These are phyloP conservation scores for Phytopythium chamaehyphon DNA, from an alignment of 352 stramenopile genomes.

Conservation along the genomic window DNA sequence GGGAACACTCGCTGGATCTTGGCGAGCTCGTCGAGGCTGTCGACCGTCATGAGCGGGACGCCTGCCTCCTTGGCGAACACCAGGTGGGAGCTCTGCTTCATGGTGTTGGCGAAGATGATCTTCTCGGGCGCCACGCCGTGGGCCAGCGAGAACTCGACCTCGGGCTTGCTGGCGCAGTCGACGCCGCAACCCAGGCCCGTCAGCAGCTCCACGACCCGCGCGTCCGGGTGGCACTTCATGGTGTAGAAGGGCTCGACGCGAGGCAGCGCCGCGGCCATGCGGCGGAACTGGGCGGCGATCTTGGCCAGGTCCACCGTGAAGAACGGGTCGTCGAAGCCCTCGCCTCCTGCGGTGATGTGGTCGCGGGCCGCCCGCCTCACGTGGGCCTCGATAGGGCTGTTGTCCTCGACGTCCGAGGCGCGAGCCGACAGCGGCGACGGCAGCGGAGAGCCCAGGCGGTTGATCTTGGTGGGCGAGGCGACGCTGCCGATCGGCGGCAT, in stretches of 20 bases:
- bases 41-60: constrained; percentile 81
- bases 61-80: constrained; percentile 46
- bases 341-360: constrained; percentile 1
- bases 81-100: constrained; percentile 79
- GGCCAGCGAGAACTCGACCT: constrained; percentile 66
- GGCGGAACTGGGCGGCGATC: constrained; percentile 42
- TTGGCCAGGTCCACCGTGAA: constrained; percentile 56
- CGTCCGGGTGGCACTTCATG: constrained; percentile 89
- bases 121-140: constrained; percentile 43
- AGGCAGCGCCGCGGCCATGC: constrained; percentile 41
- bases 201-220: constrained; percentile 40
- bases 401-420: neutral
- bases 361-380: constrained; percentile 1
- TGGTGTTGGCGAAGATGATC: constrained; percentile 91
- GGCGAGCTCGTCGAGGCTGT: constrained; percentile 82
- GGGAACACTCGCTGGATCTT: constrained; percentile 42
- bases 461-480: neutral
- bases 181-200: constrained; percentile 57
- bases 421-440: neutral
- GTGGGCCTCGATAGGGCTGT: neutral
- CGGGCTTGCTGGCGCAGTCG: constrained; percentile 83
- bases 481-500: constrained; percentile 3
- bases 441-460: neutral
- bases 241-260: constrained; percentile 83
- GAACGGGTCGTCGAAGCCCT: constrained; percentile 42